Base-by-base conservation (phyloP, 495 filamentous ascomycete genomes). In the Thozetella sp. region DNA sequence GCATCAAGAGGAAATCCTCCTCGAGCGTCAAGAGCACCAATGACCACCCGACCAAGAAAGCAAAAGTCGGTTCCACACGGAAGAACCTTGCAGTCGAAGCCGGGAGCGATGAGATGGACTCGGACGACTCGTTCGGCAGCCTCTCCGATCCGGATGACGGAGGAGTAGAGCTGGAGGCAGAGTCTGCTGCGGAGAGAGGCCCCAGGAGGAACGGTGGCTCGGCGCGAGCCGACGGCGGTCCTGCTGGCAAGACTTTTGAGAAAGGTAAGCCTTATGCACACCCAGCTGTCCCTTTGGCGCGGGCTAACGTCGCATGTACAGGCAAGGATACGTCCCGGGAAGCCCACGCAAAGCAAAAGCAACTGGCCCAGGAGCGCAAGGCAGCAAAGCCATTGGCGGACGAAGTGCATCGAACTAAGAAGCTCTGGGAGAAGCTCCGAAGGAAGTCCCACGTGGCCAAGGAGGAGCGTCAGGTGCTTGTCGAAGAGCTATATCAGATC, bases 341-440 rank as follows among this genome's bases (percentile, higher is more conserved):
- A 79, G 86, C 92, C 17, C 95, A 98, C 70, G 85, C 86, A 23
- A 96, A 97, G 73, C 96, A 99, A 73, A 97, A 93, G 67, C 90
- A 88, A 56, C 82, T 97, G 30, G 87, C 85, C 40, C 88, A 88
- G 68, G 93, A 97, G 69, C 91, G 96, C 65, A 98, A 94, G 81
- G 87, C 90, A 25, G 87, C 89, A 23, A 97, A 97, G 72, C 96
- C 96, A 9, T 87, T 97, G 57, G 92, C 94, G 61, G 92, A 97
- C 65, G 86, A 87, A 56, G 88, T 99, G 60, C 83, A 86, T n/a
- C 87, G 91, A 46, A 91, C 92, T 2, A 98, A 98, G 80, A 92
- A 97, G 77, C 81, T 99, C 34, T 99, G 96, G 96, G 96, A 99
- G 76, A 86, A 88, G 58, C 73, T 99, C 61, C 88, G 96, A 57